Conservation (phyloP, 257 asterid species). For the Forsythia suspensa region DNA sequence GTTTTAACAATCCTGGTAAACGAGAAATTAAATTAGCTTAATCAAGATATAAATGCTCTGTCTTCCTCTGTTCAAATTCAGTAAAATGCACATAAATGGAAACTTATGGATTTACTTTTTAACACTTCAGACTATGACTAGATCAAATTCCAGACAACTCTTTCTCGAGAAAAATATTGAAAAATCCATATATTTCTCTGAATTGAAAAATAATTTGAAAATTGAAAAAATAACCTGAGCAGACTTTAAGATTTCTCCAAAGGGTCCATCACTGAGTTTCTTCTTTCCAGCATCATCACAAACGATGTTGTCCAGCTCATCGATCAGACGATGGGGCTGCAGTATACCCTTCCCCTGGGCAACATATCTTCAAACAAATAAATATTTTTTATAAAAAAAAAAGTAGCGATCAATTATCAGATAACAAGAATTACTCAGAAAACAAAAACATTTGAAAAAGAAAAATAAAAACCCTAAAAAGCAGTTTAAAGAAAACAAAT, state of each 20-base stretch:
- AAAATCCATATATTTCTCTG: not conserved
- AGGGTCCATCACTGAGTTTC: conserved; percentile 75
- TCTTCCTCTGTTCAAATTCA: not conserved
- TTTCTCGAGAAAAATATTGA: not conserved
- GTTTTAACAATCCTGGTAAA: not conserved
- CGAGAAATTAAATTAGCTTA: not conserved
- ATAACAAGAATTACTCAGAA: not conserved
- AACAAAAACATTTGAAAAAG: not conserved
- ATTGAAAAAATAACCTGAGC: conserved; percentile 58
- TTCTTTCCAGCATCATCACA: conserved; percentile 45
- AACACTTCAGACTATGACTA: not conserved
- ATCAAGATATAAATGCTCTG: not conserved
- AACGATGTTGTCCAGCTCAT: conserved; percentile 67
- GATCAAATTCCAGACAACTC: not conserved
- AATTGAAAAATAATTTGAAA: not conserved
- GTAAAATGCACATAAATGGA: not conserved
- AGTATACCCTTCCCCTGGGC: conserved; percentile 94
- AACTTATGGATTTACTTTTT: not conserved
- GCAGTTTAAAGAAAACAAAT: not conserved
- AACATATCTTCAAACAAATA: conserved; percentile 58
- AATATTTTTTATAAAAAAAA: not conserved
- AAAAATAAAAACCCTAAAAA: not conserved
- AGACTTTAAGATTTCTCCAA: conserved; percentile 67
- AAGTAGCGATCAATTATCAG: not conserved
- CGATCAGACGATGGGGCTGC: conserved; percentile 86